phyloP scores from a whole-genome alignment of 441 rosid genomes.

The Corymbia calophylla region DNA sequence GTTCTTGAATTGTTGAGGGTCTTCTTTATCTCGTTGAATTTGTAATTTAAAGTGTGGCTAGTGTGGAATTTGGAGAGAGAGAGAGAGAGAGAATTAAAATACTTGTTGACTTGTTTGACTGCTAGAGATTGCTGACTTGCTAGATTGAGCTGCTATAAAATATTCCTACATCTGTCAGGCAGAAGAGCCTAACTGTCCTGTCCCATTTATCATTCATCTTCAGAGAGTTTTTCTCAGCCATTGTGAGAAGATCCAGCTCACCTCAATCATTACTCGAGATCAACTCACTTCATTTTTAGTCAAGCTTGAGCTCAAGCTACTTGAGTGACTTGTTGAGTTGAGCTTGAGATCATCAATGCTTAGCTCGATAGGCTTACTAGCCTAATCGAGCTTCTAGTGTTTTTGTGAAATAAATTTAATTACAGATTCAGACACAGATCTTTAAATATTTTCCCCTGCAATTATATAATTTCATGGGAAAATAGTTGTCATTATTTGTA shows the following conservation, averaged over 20 bases:
- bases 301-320: neutral
- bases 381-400: neutral
- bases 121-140: neutral
- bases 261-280: neutral
- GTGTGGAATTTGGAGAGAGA: neutral
- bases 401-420: neutral
- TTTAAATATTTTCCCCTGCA: neutral
- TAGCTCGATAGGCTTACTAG: neutral
- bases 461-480: neutral
- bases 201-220: neutral
- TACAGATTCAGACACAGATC: neutral
- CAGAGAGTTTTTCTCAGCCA: neutral
- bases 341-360: neutral
- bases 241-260: neutral
- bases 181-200: neutral
- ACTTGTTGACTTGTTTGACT: neutral
- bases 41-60: neutral
- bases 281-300: neutral
- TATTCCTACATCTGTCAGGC: neutral
- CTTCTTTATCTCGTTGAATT: neutral
- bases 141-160: neutral
- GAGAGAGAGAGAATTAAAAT: neutral
- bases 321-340: neutral
- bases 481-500: neutral
- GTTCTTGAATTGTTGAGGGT: neutral